Evolutionary conservation across 768 basidiomycete genomes (phyloP).

Genomic region (Pholiota molesta): DNA sequence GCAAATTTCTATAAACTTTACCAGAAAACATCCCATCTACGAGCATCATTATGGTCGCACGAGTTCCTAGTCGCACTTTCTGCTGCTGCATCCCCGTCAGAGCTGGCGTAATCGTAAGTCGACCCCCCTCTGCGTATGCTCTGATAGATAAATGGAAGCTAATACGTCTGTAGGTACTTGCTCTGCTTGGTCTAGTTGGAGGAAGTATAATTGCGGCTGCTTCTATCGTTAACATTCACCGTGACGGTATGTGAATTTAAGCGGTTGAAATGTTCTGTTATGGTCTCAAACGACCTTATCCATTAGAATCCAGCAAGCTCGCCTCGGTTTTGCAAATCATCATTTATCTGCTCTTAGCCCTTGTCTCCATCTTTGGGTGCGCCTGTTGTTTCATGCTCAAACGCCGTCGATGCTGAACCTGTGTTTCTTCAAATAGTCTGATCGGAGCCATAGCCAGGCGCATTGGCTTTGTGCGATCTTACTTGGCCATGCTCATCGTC

Average conservation of each 20-base stretch:
- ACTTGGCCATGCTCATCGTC: slow-evolving; percentile 42
- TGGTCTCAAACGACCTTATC: slow-evolving; percentile 4
- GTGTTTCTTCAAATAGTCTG: slow-evolving; percentile 30
- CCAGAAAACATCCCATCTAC: slow-evolving; percentile 10
- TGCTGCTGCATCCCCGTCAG: slow-evolving; percentile 55
- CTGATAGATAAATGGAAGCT: not conserved
- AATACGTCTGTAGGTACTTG: slow-evolving; percentile 35
- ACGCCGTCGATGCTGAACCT: slow-evolving; percentile 3
- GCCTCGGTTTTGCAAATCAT: slow-evolving; percentile 44
- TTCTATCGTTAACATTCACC: slow-evolving; percentile 39
- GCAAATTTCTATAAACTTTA: slow-evolving; percentile 17
- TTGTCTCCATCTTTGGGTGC: slow-evolving; percentile 51
- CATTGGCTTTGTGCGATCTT: slow-evolving; percentile 43
- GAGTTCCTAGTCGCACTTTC: slow-evolving; percentile 45
- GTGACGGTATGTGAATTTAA: slow-evolving; percentile 25
- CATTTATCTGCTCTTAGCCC: slow-evolving; percentile 42
- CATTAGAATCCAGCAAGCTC: slow-evolving; percentile 38
- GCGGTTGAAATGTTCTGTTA: not conserved
- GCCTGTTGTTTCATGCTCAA: not conserved
- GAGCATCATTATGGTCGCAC: slow-evolving; percentile 30
- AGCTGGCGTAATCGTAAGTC: slow-evolving; percentile 48
- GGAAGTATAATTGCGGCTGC: slow-evolving; percentile 43
- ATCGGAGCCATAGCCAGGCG: slow-evolving; percentile 45
- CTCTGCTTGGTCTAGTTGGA: slow-evolving; percentile 46
- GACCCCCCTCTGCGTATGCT: not conserved